Base-by-base conservation (phyloP, 306 rosid genomes). In the Cicer arietinum region DNA sequence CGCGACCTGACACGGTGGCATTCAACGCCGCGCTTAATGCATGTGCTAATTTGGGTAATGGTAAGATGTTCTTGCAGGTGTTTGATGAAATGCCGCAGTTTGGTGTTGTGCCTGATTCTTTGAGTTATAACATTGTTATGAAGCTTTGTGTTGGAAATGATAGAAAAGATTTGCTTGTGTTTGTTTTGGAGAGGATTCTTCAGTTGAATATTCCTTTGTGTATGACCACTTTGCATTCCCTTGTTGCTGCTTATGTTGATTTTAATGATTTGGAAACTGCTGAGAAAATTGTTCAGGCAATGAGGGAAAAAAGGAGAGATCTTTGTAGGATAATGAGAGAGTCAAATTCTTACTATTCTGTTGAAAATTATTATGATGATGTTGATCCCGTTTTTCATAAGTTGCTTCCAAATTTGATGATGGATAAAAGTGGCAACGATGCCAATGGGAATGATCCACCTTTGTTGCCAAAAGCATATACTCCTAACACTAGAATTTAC, bases 231-330 rank as follows among this genome's bases (percentile, higher is more conserved):
- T 84, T 91, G 83, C 88, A 84, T 42, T 94, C 96, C 8, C 81
- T 94, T 7, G 91, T 94, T 10, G 88, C 97, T 6, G 96, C 96
- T 50, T 91, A 86, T 86, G 95, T 94, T 61, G 97, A 88, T 61
- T 87, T 91, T 40, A 89, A 85, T 17, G 98, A 94, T 71, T 65
- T 94, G 82, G 91, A 81, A 52, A 87, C 89, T 0, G 93, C 97
- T 0, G 98, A 94, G 91, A 84, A 75, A 64, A 78, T 94, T 58
- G 90, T 94, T 84, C 98, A 94, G 62, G 94, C 91, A 13, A 87
- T 94, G 97, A 86, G 97, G 85, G 98, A 94, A 65, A 83, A 87
- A 37, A 90, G 92, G 77, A 81, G 86, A 67, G 97, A 94, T 81
- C 80, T 94, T 48, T 91, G 91, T 73, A 74, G 69, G 79, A 78